Conservation (phyloP, 805 yeast species). For the Teunomyces gatunensis region DNA sequence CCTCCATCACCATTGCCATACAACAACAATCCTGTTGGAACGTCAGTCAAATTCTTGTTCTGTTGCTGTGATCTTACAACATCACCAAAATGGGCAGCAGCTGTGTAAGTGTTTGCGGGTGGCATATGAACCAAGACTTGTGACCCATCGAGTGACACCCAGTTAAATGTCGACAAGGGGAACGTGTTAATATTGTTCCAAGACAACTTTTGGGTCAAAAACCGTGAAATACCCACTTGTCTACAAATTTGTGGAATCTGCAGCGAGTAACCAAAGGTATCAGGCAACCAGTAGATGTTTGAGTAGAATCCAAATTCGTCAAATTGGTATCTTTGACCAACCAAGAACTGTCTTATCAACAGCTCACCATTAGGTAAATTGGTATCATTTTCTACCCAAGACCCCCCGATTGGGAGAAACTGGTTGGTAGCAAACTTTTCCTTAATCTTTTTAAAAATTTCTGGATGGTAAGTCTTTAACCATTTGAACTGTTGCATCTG, state of each 20-base stretch:
- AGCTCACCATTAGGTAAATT: conserved; percentile 96
- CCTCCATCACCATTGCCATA: conserved; percentile 98
- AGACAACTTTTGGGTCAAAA: conserved; percentile 88
- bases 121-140: conserved; percentile 97
- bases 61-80: conserved; percentile 75
- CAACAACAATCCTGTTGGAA: conserved; percentile 74
- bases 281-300: conserved; percentile 91
- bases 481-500: conserved; percentile 96
- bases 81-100: conserved; percentile 90
- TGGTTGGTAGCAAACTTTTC: conserved; percentile 67
- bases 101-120: conserved; percentile 94
- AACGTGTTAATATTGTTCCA: conserved; percentile 95
- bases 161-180: conserved; percentile 88
- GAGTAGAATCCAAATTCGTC: conserved; percentile 76
- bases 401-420: conserved; percentile 90
- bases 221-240: conserved; percentile 77
- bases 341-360: conserved; percentile 78
- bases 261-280: conserved; percentile 93
- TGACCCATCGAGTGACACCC: conserved; percentile 94
- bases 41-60: conserved; percentile 80
- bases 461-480: conserved; percentile 86
- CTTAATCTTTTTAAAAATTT: conserved; percentile 60
- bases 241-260: conserved; percentile 94
- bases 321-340: conserved; percentile 85
- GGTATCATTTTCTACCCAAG: conserved; percentile 98